Percentiles rank a stretch among this genome's conserved stretches.
phyloP scores from a whole-genome alignment of 352 stramenopile genomes.

The Pythium graminicola region DNA sequence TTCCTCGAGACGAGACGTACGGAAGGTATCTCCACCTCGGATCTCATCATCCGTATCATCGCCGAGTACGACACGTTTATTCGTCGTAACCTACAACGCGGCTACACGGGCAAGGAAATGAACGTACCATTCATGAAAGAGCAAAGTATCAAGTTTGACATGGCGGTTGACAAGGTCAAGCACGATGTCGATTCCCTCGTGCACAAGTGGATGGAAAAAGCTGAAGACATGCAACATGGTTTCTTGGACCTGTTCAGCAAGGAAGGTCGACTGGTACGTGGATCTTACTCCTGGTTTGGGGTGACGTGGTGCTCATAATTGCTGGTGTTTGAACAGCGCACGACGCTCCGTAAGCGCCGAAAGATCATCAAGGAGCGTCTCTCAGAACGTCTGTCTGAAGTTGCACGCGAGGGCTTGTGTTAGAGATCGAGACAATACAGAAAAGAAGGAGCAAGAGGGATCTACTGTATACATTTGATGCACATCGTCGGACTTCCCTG shows the following conservation, averaged over 20 bases:
- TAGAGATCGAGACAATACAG: slow-evolving; percentile 21
- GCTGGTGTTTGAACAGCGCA: slow-evolving; percentile 35
- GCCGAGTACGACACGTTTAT: slow-evolving; percentile 91
- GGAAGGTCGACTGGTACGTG: slow-evolving; percentile 60
- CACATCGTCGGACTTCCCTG: slow-evolving; percentile 3
- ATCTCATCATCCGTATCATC: slow-evolving; percentile 89
- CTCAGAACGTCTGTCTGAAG: slow-evolving; percentile 62
- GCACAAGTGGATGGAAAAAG: slow-evolving; percentile 73
- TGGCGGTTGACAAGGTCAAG: slow-evolving; percentile 78
- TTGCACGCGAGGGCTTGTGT: slow-evolving; percentile 69
- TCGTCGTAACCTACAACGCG: slow-evolving; percentile 80
- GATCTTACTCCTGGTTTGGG: not conserved
- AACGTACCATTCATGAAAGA: slow-evolving; percentile 88
- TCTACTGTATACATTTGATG: slow-evolving; percentile 9
- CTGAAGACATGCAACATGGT: slow-evolving; percentile 70
- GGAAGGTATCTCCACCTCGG: slow-evolving; percentile 85
- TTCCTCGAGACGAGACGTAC: slow-evolving; percentile 82
- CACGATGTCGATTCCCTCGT: slow-evolving; percentile 70
- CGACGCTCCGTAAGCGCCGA: slow-evolving; percentile 69
- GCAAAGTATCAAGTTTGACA: slow-evolving; percentile 85
- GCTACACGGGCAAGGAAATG: slow-evolving; percentile 90
- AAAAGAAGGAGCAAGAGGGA: not conserved
- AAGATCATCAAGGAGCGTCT: slow-evolving; percentile 77
- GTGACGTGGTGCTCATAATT: not conserved
- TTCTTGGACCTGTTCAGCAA: slow-evolving; percentile 77